Evolutionary conservation across 441 rosid genomes (phyloP), one percentile per base, ranked within the genome.

Genomic region (Syzygium malaccense): DNA sequence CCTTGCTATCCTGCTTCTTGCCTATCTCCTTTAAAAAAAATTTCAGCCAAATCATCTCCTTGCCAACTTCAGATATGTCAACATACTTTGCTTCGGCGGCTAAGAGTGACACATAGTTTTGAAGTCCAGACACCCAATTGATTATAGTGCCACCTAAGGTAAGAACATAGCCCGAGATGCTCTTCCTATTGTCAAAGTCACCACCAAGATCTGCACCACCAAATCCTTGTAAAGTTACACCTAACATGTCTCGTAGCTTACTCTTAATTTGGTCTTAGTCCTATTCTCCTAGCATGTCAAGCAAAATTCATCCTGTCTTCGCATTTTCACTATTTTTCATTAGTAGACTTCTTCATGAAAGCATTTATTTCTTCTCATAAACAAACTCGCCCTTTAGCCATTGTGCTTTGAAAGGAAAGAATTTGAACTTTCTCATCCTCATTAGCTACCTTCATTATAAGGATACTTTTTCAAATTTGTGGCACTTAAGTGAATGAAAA

Each of bases 1-100:
- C 37, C n/a, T 0, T 3, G 1, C 0, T 62, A 62, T n/a, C 33
- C 10, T n/a, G 17, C 33, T 62, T n/a, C 37, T 5, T n/a, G 9
- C 71, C 0, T 4, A n/a, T 62, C 37, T 14, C 71, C 11, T 62
- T n/a, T 3, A n/a, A 3, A n/a, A 28, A 60, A n/a, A 12, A 23
- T 6, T 28, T 60, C 15, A 14, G 14, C 0, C 0, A 60, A 60
- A 62, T 62, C 9, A 14, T 62, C 19, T n/a, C 33, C 37, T 62
- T 62, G 71, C 71, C 18, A 62, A 4, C 19, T 62, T 62, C 32
- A 62, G 3, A 62, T 62, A 62, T 62, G 32, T 33, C 71, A 62
- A 62, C 71, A n/a, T n/a, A 62, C 71, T 62, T 3, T n/a, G 8
- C n/a, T 62, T n/a, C 7, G 5, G 8, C 30, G 37, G 0, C 15